Evolutionary conservation across 78 protist genomes (phyloP).

Genomic region (Speleostelium caveatum): DNA sequence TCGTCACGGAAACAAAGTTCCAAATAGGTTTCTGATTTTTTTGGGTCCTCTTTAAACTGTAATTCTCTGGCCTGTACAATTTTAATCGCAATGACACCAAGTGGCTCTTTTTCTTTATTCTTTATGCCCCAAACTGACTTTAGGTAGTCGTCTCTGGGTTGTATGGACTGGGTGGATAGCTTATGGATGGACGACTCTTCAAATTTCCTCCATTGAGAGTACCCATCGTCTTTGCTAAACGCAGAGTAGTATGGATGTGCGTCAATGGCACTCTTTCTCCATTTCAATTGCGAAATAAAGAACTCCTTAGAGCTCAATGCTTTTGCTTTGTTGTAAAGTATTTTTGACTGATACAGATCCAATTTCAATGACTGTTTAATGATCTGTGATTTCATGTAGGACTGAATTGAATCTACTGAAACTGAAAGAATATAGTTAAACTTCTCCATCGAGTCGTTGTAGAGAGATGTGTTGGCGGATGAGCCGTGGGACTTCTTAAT

Average conservation of each 20-base stretch:
- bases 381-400: background rate
- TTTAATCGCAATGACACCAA: slow-evolving; percentile 62
- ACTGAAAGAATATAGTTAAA: slow-evolving; percentile 39
- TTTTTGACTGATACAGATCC: slow-evolving; percentile 50
- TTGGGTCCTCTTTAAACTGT: slow-evolving; percentile 18
- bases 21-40: slow-evolving; percentile 18
- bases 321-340: slow-evolving; percentile 2
- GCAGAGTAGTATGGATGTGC: slow-evolving; percentile 22
- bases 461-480: background rate
- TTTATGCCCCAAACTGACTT: slow-evolving; percentile 43
- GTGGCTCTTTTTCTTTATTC: slow-evolving; percentile 30
- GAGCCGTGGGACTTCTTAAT: background rate
- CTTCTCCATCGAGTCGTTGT: slow-evolving; percentile 34
- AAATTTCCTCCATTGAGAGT: slow-evolving; percentile 17
- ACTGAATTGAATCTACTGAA: slow-evolving; percentile 30
- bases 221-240: background rate
- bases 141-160: slow-evolving; percentile 41
- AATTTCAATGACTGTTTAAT: slow-evolving; percentile 17
- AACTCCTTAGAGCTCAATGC: slow-evolving; percentile 39
- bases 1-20: slow-evolving; percentile 26
- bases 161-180: background rate
- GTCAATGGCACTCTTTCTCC: slow-evolving; percentile 30
- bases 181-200: slow-evolving; percentile 19
- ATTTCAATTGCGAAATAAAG: slow-evolving; percentile 27
- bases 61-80: slow-evolving; percentile 46